phyloP scores from a whole-genome alignment of 345 rosid species.

The Tarenaya hassleriana region DNA sequence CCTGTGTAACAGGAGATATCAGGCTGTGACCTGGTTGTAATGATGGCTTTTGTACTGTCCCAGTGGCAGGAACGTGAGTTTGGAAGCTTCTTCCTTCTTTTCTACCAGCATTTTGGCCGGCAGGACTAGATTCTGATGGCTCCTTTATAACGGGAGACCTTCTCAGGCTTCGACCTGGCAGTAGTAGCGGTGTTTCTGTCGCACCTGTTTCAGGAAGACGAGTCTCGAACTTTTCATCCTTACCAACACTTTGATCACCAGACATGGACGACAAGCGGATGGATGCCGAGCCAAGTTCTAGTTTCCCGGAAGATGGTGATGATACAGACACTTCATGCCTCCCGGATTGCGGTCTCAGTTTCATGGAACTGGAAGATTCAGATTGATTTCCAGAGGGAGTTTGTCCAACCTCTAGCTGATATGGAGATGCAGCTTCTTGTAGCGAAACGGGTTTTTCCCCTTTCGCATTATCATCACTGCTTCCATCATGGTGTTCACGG shows the following conservation, averaged over 20 bases:
- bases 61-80: slow-evolving; percentile 32
- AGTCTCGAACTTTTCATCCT: slow-evolving; percentile 24
- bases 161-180: slow-evolving; percentile 33
- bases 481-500: slow-evolving; percentile 64
- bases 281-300: slow-evolving; percentile 38
- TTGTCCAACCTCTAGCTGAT: slow-evolving; percentile 31
- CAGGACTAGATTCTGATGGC: slow-evolving; percentile 21
- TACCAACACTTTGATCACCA: slow-evolving; percentile 29
- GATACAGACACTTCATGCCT: slow-evolving; percentile 31
- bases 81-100: slow-evolving; percentile 19
- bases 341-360: slow-evolving; percentile 28
- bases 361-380: slow-evolving; percentile 28
- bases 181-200: slow-evolving; percentile 29
- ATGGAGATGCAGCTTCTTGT: slow-evolving; percentile 35
- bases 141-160: slow-evolving; percentile 32
- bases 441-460: slow-evolving; percentile 32
- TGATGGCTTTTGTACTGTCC: slow-evolving; percentile 29
- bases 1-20: slow-evolving; percentile 30
- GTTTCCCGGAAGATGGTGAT: slow-evolving; percentile 27
- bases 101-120: slow-evolving; percentile 29
- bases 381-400: slow-evolving; percentile 31
- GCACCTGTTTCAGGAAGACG: slow-evolving; percentile 31
- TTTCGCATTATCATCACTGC: slow-evolving; percentile 41
- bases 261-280: slow-evolving; percentile 34
- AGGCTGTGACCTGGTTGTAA: slow-evolving; percentile 30